Base-by-base conservation (phyloP, 208 protist genomes). In the Trypanosoma avium region DNA sequence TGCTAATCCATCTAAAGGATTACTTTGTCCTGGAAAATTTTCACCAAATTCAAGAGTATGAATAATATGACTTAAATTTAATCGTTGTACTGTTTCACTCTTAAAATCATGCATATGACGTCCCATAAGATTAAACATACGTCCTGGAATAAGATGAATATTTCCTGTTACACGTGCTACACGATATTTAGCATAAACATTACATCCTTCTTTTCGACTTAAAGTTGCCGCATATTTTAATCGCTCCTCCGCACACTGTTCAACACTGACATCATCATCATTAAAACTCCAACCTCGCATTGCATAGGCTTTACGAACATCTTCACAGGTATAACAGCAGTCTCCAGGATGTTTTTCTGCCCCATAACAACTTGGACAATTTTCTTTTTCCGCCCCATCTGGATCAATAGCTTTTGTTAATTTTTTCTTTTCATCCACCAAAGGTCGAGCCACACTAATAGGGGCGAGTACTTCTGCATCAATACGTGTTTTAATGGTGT, bases 321-420 rank as follows among this genome's bases (percentile, higher is more conserved):
- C 86, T 17, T 92, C 80, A 67, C 88, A 95, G 45, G 82, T 91
- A 67, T 88, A 72, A 70, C 88, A 97, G 75, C 91, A 95, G 4
- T 84, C 75, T 4, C 76, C 82, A 12, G 63, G 67, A 52, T 72
- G 17, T 17, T 26, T 49, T 70, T 90, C 86, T 9, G 87, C 84
- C 5, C 90, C 90, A 69, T 93, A 90, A 73, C 90, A 95, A 67
- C 68, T 76, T 22, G 84, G 86, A 61, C 90, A 95, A 68, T 88
- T 68, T 46, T 85, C 67, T 36, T 82, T 79, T 67, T 75, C 67
- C 33, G 54, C 70, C n/a, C 75, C 76, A 48, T 81, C 62, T 1
- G 64, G 53, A 67, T 87, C 71, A 40, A 74, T 72, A n/a, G 68
- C 59, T 26, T 75, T 77, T 17, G 79, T 81, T 22, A 64, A 55